Conservation (phyloP, 148 eudicot species). For the Heliamphora exappendiculata region DNA sequence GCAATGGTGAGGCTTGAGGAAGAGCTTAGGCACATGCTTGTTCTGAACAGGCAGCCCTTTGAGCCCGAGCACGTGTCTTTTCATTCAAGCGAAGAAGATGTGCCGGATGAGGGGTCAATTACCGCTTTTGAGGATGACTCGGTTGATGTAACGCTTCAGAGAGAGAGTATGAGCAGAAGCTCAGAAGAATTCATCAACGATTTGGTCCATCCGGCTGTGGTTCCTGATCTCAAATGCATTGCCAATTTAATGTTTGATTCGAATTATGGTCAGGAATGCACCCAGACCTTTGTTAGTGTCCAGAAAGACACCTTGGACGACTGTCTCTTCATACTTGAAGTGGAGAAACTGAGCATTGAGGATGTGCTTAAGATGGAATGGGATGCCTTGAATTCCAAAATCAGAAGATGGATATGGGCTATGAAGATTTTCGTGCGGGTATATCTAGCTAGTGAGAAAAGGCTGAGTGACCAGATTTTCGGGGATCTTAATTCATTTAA, state of each 20-base stretch:
- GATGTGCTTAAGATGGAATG: slow-evolving; percentile 84
- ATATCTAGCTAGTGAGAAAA: slow-evolving; percentile 69
- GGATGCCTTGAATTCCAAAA: slow-evolving; percentile 53
- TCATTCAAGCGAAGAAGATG: slow-evolving; percentile 62
- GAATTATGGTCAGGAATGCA: slow-evolving; percentile 58
- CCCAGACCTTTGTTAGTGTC: slow-evolving; percentile 50
- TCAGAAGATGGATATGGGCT: slow-evolving; percentile 72
- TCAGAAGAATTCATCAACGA: slow-evolving; percentile 46
- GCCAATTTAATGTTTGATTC: slow-evolving; percentile 60
- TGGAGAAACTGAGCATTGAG: slow-evolving; percentile 69
- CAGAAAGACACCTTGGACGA: slow-evolving; percentile 68
- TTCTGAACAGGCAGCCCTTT: slow-evolving; percentile 62
- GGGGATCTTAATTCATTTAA: slow-evolving; percentile 44
- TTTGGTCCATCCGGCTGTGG: slow-evolving; percentile 50
- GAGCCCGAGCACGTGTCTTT: slow-evolving; percentile 60
- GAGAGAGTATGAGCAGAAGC: slow-evolving; percentile 45
- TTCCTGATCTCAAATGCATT: slow-evolving; percentile 62
- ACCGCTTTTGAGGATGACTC: slow-evolving; percentile 54
- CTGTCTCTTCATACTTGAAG: slow-evolving; percentile 57
- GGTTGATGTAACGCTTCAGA: slow-evolving; percentile 35
- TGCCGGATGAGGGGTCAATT: slow-evolving; percentile 40
- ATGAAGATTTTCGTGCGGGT: slow-evolving; percentile 65
- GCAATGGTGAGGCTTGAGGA: slow-evolving; percentile 75
- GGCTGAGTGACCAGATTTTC: slow-evolving; percentile 68
- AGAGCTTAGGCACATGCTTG: slow-evolving; percentile 62